Conservation (phyloP, 345 rosid genomes). For the Euphorbia pulcherrima region DNA sequence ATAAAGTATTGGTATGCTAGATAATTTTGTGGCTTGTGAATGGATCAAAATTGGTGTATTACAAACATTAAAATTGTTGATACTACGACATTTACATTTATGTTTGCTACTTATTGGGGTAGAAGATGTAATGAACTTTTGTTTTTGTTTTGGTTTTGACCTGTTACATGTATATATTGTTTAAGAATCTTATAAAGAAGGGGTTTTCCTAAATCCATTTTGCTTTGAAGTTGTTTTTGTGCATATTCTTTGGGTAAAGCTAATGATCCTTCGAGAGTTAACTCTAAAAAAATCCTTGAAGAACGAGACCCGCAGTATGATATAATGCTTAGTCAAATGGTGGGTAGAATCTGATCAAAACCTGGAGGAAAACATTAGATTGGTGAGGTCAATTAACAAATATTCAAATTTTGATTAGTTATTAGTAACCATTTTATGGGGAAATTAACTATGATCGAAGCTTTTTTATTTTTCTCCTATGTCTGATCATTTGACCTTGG, state of each 20-base stretch:
- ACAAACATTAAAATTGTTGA: neutral
- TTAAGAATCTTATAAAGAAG: neutral
- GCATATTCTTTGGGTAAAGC: slow-evolving; percentile 28
- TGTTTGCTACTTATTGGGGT: neutral
- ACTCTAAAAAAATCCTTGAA: slow-evolving; percentile 52
- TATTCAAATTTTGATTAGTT: neutral
- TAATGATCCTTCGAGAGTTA: slow-evolving; percentile 24
- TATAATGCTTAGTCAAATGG: slow-evolving; percentile 84
- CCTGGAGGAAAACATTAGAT: slow-evolving; percentile 83
- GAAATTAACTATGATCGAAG: neutral
- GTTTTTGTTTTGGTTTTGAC: neutral
- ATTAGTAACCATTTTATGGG: neutral
- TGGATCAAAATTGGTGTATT: neutral
- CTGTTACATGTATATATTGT: neutral
- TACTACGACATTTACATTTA: too few relatives aligned
- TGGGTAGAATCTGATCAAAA: slow-evolving; percentile 71
- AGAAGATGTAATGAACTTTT: neutral
- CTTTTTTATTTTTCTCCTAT: neutral
- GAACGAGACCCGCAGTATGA: slow-evolving; percentile 66
- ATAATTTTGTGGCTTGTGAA: neutral
- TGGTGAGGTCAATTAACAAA: slow-evolving; percentile 80
- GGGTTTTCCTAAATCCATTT: slow-evolving; percentile 8
- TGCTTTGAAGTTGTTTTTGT: neutral
- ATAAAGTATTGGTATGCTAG: neutral
- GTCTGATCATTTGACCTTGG: neutral